Base-by-base conservation (phyloP, 352 stramenopile species). In the Pythium chondricola region DNA sequence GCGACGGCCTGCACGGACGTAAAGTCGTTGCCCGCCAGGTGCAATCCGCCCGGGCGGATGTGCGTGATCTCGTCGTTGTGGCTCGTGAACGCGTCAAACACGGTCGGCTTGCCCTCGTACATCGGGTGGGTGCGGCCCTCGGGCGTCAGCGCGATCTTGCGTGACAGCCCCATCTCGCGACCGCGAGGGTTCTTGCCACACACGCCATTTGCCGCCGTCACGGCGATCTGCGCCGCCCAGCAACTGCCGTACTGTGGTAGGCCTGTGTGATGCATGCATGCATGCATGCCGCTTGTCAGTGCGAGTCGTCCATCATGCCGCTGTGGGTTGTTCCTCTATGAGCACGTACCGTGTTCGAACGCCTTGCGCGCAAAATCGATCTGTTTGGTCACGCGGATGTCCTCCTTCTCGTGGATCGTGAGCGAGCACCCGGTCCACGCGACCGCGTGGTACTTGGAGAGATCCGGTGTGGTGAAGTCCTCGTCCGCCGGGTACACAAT, bases 31-130 rank as follows among this genome's bases (percentile, higher is more conserved):
- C 69, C 62, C 7, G 72, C 63, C 18, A 92, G 68, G 14, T 61
- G 30, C 14, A 92, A 61, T n/a, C 71, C 69, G 22, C 77, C 74
- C 17, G 69, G 62, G 17, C 64, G 68, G 51, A 89, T 71, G 66
- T 89, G 73, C 33, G 78, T 89, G 51, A 88, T 67, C 62, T 92
- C 75, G 49, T 92, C 81, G 43, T 88, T 86, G 61, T 92, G 81
- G 57, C 73, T 88, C 42, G 70, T 88, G 58, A 89, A 89, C 14
- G 75, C 77, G 35, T 87, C 77, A 60, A 88, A 92, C 20, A 92
- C 81, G 9, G 63, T 74, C 33, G 81, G 74, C 37, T 89, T 89
- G 50, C 78, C 78, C 27, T 92, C 77, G 46, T 74, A 92, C 77
- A 92, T 88, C 11, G 80, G 77, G 56, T 92, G 80, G 36, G 71